A percentile compares a stretch with the other conserved stretches of the same genome.
These are phyloP conservation scores for Lineolata rhizophorae DNA, from an alignment of 495 filamentous ascomycete species.

Conservation along the genomic window DNA sequence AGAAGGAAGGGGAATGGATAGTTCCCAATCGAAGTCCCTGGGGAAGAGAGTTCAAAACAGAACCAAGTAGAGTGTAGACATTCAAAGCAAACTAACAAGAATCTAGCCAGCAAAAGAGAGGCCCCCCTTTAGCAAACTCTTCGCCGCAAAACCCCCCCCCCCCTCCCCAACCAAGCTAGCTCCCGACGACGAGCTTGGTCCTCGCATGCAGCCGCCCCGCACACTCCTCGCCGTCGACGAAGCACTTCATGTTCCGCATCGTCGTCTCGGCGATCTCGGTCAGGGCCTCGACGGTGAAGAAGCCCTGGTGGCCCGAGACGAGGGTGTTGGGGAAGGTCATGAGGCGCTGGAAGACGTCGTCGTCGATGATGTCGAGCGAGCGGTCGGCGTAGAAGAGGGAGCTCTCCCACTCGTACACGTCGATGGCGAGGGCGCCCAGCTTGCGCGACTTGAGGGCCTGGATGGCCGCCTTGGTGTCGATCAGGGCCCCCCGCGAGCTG, in stretches of 20 bases:
- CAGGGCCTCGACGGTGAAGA: slow-evolving; percentile 45
- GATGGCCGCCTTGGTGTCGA: slow-evolving; percentile 36
- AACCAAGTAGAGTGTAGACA: too few species aligned
- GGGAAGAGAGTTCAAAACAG: too few species aligned
- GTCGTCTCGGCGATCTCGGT: slow-evolving; percentile 41
- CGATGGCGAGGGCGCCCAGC: slow-evolving; percentile 31
- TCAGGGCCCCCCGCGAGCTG: slow-evolving; percentile 40
- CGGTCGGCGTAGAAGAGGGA: slow-evolving; percentile 42
- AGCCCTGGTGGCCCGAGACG: slow-evolving; percentile 46
- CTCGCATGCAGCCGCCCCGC: too few species aligned
- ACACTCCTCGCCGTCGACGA: slow-evolving; percentile 1
- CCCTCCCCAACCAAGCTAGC: too few species aligned
- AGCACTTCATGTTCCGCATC: slow-evolving; percentile 24
- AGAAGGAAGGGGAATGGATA: too few species aligned
- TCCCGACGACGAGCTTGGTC: too few species aligned
- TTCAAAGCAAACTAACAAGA: too few species aligned
- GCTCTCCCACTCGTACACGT: slow-evolving; percentile 34
- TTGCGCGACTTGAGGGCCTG: slow-evolving; percentile 32
- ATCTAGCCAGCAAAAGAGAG: too few species aligned
- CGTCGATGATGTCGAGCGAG: slow-evolving; percentile 42
- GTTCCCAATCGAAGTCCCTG: too few species aligned
- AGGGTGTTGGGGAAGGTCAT: slow-evolving; percentile 51
- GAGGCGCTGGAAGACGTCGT: slow-evolving; percentile 44
- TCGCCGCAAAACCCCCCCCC: too few species aligned
- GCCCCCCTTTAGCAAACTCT: too few species aligned